Base-by-base conservation (phyloP, 2,329 filamentous ascomycete genomes). In the Talaromyces sp. region DNA sequence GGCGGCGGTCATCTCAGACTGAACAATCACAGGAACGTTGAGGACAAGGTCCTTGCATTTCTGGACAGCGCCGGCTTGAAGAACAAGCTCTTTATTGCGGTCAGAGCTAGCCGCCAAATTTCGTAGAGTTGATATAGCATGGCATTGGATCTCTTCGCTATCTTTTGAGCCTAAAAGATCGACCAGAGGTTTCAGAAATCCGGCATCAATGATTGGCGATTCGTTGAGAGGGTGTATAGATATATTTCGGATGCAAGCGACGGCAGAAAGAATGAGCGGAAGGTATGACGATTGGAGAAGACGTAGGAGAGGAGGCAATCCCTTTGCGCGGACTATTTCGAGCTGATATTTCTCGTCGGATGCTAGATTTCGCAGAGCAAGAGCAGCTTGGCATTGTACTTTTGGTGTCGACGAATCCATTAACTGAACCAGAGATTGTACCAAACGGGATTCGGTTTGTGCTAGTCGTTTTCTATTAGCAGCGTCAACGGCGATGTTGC, bases 1-100 rank as follows among this genome's bases (percentile, higher is more conserved):
- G 1, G 95, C 95, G n/a, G 95, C 95, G 4, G 95, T 99, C 95
- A 99, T 99, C 78, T 99, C 95, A 1, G 93, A 97, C 77, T 99
- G 95, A 2, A 99, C 95, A 45, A 91, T 94, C 58, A 98, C 85
- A 0, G 95, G 93, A 2, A 98, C 95, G 64, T 96, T 90, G 19
- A 99, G 83, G 27, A 99, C 93, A 61, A 99, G 85, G 75, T 98
- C 92, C 80, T 97, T 98, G 88, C 95, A 99, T 78, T 98, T 98
- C 76, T 98, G 93, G 45, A 99, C 95, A 1, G 95, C 95, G 27
- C 95, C 95, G 38, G 95, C 95, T 78, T 98, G 93, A 58, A 99
- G 82, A 1, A 99, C 95, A n/a, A 99, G 85, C 66, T 96, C 91
- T 81, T 99, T 99, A 85, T 99, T 99, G 68, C 92, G 89, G 76